Conservation (phyloP, 2,329 filamentous ascomycete species). For the Fusarium albosuccineum region DNA sequence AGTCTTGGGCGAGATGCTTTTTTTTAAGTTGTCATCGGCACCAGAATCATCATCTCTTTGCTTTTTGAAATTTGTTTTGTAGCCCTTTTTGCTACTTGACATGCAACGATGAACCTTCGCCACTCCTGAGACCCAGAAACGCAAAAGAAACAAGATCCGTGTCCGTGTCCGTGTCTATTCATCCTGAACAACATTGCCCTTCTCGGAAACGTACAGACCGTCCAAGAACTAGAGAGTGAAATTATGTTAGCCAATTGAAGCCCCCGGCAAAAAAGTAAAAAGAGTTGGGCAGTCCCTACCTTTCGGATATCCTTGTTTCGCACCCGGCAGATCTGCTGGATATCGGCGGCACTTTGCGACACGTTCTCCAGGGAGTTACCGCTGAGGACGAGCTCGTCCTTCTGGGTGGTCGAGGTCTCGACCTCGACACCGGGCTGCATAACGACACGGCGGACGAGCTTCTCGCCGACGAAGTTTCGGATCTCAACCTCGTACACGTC, state of each 20-base stretch:
- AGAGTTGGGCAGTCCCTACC: slow-evolving; percentile 62
- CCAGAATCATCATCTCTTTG: slow-evolving; percentile 52
- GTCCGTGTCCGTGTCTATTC: slow-evolving; percentile 62
- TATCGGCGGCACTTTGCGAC: slow-evolving; percentile 98
- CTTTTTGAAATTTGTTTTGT: slow-evolving; percentile 57
- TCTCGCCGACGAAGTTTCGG: slow-evolving; percentile 99
- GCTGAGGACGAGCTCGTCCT: slow-evolving; percentile 94
- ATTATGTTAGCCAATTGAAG: slow-evolving; percentile 38
- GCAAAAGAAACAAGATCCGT: slow-evolving; percentile 65
- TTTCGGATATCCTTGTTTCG: slow-evolving; percentile 99
- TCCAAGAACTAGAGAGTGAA: slow-evolving; percentile 85
- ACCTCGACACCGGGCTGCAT: slow-evolving; percentile 94
- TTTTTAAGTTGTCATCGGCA: slow-evolving; percentile 37
- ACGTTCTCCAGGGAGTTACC: slow-evolving; percentile 98
- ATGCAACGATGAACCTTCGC: slow-evolving; percentile 73
- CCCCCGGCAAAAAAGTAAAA: neutral
- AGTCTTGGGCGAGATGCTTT: slow-evolving; percentile 24
- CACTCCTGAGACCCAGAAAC: slow-evolving; percentile 74
- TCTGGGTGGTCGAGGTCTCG: slow-evolving; percentile 89
- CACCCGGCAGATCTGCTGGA: slow-evolving; percentile 99
- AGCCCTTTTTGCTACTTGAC: slow-evolving; percentile 67
- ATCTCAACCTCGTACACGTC: slow-evolving; percentile 94
- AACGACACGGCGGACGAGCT: slow-evolving; percentile 92
- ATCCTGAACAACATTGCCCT: slow-evolving; percentile 91
- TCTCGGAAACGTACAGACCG: slow-evolving; percentile 99